Evolutionary conservation across 768 basidiomycete genomes (phyloP).

Genomic region (Tricholoma bakamatsutake): DNA sequence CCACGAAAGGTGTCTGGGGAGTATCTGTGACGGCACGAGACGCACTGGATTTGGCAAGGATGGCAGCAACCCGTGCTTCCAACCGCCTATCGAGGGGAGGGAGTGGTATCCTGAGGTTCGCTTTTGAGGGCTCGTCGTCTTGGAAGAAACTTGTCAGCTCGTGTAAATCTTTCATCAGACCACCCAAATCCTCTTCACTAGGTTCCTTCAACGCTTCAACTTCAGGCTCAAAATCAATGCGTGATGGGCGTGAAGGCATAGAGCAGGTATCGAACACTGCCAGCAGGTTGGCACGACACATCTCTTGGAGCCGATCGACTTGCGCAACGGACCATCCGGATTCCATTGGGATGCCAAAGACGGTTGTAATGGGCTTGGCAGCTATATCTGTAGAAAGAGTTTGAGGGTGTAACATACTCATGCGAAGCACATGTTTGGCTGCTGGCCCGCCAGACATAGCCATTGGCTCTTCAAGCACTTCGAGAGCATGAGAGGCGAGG

Average conservation of each 20-base stretch:
- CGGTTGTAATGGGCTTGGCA: slow-evolving; percentile 53
- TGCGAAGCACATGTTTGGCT: slow-evolving; percentile 82
- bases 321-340: slow-evolving; percentile 87
- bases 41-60: slow-evolving; percentile 73
- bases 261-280: slow-evolving; percentile 85
- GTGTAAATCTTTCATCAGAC: slow-evolving; percentile 71
- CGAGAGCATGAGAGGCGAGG: slow-evolving; percentile 77
- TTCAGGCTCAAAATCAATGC: slow-evolving; percentile 70
- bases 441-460: slow-evolving; percentile 70
- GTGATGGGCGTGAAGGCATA: slow-evolving; percentile 59
- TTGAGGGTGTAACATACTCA: slow-evolving; percentile 74
- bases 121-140: slow-evolving; percentile 31
- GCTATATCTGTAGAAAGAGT: slow-evolving; percentile 31
- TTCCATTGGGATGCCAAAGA: slow-evolving; percentile 77
- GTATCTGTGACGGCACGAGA: slow-evolving; percentile 44
- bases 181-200: slow-evolving; percentile 65
- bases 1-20: slow-evolving; percentile 76
- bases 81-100: slow-evolving; percentile 52
- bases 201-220: slow-evolving; percentile 41
- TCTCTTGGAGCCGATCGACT: slow-evolving; percentile 50
- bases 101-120: slow-evolving; percentile 26
- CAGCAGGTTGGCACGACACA: slow-evolving; percentile 72
- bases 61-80: slow-evolving; percentile 77
- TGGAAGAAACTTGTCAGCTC: slow-evolving; percentile 74
- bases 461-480: slow-evolving; percentile 91